A percentile compares a stretch with the other conserved stretches of the same genome.
Conservation (phyloP, 2,329 filamentous ascomycete species). For the Didymellaceae sp. region DNA sequence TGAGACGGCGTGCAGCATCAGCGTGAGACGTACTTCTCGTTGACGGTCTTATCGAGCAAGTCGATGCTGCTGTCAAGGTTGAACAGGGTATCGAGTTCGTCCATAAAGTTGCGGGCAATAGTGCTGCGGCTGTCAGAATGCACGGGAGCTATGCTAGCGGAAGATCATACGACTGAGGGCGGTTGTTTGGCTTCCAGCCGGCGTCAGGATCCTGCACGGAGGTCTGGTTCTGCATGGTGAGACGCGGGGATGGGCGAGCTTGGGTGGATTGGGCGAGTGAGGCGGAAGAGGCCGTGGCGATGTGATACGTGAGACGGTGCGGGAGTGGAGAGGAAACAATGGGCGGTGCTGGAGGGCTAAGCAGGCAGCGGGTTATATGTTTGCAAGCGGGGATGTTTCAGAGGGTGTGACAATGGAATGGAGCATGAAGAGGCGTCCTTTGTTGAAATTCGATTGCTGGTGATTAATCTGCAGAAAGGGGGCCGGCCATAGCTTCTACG, state of each 20-base stretch:
- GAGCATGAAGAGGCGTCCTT: slow-evolving; percentile 38
- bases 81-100: slow-evolving; percentile 87
- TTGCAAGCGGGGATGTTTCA: slow-evolving; percentile 39
- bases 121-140: slow-evolving; percentile 64
- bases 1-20: not conserved
- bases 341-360: slow-evolving; percentile 7
- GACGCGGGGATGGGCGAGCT: slow-evolving; percentile 23
- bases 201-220: slow-evolving; percentile 61
- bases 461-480: slow-evolving; percentile 19
- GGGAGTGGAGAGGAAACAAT: not conserved
- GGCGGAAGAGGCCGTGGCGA: slow-evolving; percentile 2
- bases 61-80: slow-evolving; percentile 80
- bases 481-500: slow-evolving; percentile 11
- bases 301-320: not conserved
- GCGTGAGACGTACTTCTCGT: slow-evolving; percentile 74
- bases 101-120: slow-evolving; percentile 84
- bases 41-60: slow-evolving; percentile 75
- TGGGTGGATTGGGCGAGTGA: slow-evolving; percentile 11
- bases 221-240: slow-evolving; percentile 29
- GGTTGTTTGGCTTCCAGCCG: slow-evolving; percentile 80
- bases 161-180: slow-evolving; percentile 78
- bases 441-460: slow-evolving; percentile 16
- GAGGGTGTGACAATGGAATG: slow-evolving; percentile 21
- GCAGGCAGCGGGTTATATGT: slow-evolving; percentile 18
- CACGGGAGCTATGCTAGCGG: slow-evolving; percentile 31